These are phyloP conservation scores for Ogataea trehaloabstinens DNA, from an alignment of 805 yeast genomes.

Conservation along the genomic window DNA sequence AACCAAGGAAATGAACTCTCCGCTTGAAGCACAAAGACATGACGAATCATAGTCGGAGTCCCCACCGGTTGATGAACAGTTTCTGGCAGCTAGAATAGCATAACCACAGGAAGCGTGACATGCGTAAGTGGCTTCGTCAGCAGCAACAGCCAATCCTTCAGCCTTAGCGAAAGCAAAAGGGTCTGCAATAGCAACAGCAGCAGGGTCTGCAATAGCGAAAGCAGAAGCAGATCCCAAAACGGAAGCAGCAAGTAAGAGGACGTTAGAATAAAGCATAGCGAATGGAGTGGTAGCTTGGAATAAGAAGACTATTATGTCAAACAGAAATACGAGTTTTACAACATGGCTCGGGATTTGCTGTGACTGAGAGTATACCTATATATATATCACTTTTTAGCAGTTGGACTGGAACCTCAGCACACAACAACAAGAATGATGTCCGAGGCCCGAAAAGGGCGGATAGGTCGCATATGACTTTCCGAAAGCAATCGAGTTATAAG, in stretches of 20 bases:
- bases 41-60: conserved; percentile 31
- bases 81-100: conserved; percentile 31
- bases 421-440: background rate
- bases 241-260: conserved; percentile 1
- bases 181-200: conserved; percentile 20
- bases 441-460: background rate
- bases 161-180: conserved; percentile 32
- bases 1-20: conserved; percentile 29
- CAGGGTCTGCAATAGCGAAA: conserved; percentile 7
- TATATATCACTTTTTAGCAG: too few relatives aligned
- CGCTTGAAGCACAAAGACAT: conserved; percentile 32
- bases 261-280: conserved; percentile 9
- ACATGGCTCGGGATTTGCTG: too few relatives aligned
- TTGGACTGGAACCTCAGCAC: too few relatives aligned
- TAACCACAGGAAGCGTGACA: conserved; percentile 38
- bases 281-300: background rate
- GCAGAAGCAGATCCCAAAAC: conserved; percentile 6
- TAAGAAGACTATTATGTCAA: background rate
- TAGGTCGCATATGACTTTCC: background rate
- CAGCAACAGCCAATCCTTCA: conserved; percentile 28
- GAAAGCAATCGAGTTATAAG: background rate
- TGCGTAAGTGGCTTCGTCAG: conserved; percentile 29
- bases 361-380: too few relatives aligned
- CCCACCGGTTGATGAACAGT: conserved; percentile 20
- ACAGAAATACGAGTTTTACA: too few relatives aligned